Evolutionary conservation across 2,329 filamentous ascomycete genomes (phyloP), one percentile per base, ranked within the genome.

Genomic region (Cyphellophora europaea): DNA sequence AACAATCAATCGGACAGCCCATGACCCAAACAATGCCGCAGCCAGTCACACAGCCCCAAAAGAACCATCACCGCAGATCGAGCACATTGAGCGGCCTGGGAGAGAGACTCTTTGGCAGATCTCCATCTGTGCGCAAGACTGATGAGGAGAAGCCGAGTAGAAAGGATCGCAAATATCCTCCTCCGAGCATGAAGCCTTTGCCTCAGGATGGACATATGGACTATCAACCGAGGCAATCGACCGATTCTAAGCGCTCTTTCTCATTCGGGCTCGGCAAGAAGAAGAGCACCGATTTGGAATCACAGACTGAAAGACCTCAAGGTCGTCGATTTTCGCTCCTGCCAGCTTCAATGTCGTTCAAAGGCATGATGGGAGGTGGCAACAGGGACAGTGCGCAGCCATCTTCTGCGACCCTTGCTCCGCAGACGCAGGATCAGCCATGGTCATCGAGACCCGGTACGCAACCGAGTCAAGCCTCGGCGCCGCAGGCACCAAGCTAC

Each of bases 161-260:
- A 37, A 52, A 58, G 38, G 62, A 68, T 44, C 77, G 84, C 55
- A 78, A 79, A 43, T 93, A 95, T 52, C 89, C 89, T 37, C 89
- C 89, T 3, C 82, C 89, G 31, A 94, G 87, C 63, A 93, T 95
- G 86, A 75, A 81, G 42, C 67, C 76, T 2, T 74, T 82, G 57
- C 65, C 74, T 5, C 70, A 71, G 31, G 68, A 67, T 19, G 33
- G 29, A 12, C 8, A 25, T n/a, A n/a, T 8, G 8, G 36, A 41
- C n/a, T 14, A 33, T 25, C 74, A 77, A 25, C 59, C 68, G 10
- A 68, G 82, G 31, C 66, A 68, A 27, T 88, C 82, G 1, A 74
- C 83, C 51, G 83, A 88, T 46, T 87, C 80, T 12, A 73, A 82
- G 15, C 74, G 79, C 30, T 86, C 82, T 0, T 80, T 83, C 53